These are phyloP conservation scores for Lagenaria siceraria DNA, from an alignment of 306 rosid genomes.

Conservation along the genomic window DNA sequence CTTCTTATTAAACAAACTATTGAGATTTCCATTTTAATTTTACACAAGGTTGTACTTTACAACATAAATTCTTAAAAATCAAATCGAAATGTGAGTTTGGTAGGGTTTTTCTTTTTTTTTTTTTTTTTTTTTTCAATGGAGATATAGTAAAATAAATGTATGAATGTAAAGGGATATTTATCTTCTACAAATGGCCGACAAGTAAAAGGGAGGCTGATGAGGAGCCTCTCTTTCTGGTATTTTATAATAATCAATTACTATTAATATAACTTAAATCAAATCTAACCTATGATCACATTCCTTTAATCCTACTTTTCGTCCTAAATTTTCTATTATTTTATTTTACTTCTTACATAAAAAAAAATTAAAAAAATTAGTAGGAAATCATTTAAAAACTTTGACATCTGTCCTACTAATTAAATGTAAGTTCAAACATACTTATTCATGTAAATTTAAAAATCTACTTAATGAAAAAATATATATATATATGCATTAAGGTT, in stretches of 20 bases:
- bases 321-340: neutral
- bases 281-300: neutral
- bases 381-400: too few relatives aligned
- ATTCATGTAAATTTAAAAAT: too few relatives aligned
- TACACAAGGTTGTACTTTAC: too few relatives aligned
- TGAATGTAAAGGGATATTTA: neutral
- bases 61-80: too few relatives aligned
- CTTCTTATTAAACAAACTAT: too few relatives aligned
- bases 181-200: constrained; percentile 1
- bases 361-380: too few relatives aligned
- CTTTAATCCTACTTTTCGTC: neutral
- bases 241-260: neutral
- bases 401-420: neutral
- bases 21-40: too few relatives aligned
- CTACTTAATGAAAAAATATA: too few relatives aligned
- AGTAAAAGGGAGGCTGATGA: neutral
- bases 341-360: neutral
- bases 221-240: neutral
- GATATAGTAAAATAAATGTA: neutral
- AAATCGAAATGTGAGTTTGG: too few relatives aligned
- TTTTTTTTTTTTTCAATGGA: neutral
- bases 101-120: too few relatives aligned
- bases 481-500: too few relatives aligned
- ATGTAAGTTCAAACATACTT: too few relatives aligned
- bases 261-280: neutral